A percentile compares a stretch with the other conserved stretches of the same genome.
Conservation (phyloP, 805 yeast genomes). For the Myxozyma vanderwaltii region DNA sequence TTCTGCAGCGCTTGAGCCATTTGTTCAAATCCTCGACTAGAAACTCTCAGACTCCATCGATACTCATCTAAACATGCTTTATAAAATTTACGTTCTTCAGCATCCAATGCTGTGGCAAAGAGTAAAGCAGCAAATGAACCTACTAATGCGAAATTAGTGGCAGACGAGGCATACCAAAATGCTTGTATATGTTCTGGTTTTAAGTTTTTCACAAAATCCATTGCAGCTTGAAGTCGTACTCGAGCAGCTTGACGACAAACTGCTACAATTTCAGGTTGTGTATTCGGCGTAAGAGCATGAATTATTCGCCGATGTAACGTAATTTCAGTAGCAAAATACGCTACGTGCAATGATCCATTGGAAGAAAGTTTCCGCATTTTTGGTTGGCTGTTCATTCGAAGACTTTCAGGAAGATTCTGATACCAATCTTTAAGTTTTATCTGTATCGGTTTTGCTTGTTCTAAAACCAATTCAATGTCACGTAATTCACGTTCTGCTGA, state of each 20-base stretch:
- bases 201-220: constrained; percentile 36
- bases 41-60: constrained; percentile 71
- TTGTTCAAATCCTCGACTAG: constrained; percentile 75
- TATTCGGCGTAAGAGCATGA: constrained; percentile 48
- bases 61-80: constrained; percentile 72
- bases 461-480: constrained; percentile 67
- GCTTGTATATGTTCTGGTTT: constrained; percentile 37
- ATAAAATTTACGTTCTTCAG: constrained; percentile 64
- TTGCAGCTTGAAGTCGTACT: constrained; percentile 32
- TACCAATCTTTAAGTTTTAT: constrained; percentile 44
- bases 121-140: constrained; percentile 38
- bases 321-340: constrained; percentile 38
- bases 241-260: constrained; percentile 41
- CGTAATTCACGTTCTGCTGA: constrained; percentile 58
- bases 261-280: constrained; percentile 44
- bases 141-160: constrained; percentile 39
- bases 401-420: constrained; percentile 40
- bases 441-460: constrained; percentile 55
- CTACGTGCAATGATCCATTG: constrained; percentile 49
- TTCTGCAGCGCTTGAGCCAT: constrained; percentile 72
- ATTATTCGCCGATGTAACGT: constrained; percentile 37
- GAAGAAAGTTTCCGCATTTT: constrained; percentile 74
- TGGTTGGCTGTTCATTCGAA: constrained; percentile 46
- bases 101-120: constrained; percentile 51
- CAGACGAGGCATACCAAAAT: constrained; percentile 36